These are phyloP conservation scores for Diaporthe eres DNA, from an alignment of 2,329 filamentous ascomycete genomes.

Conservation along the genomic window DNA sequence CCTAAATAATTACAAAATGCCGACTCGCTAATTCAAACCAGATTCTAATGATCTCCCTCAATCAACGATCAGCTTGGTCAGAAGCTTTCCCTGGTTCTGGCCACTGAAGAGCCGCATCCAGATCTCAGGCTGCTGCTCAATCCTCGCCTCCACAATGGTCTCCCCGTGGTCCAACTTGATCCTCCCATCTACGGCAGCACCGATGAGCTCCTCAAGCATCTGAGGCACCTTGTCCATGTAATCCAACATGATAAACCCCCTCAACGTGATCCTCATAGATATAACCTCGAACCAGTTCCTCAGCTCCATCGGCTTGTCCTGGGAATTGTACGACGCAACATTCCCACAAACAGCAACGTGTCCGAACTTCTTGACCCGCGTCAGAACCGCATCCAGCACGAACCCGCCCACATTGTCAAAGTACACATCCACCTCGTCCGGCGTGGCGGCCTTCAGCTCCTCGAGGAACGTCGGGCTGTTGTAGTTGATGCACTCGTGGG, in stretches of 20 bases:
- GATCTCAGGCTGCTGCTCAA: conserved; percentile 49
- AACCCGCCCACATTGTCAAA: conserved; percentile 66
- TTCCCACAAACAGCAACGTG: conserved; percentile 59
- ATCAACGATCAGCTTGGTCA: conserved; percentile 44
- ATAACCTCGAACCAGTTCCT: conserved; percentile 61
- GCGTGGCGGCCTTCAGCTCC: conserved; percentile 61
- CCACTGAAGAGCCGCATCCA: conserved; percentile 49
- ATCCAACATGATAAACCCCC: conserved; percentile 60
- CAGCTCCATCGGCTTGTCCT: conserved; percentile 49
- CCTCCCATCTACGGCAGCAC: conserved; percentile 46
- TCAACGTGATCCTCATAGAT: conserved; percentile 56
- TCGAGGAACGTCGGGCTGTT: conserved; percentile 61
- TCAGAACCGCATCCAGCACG: conserved; percentile 61
- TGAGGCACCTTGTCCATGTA: conserved; percentile 49
- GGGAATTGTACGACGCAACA: conserved; percentile 57
- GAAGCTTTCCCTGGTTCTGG: conserved; percentile 48
- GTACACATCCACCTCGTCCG: conserved; percentile 65
- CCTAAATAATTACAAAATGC: not conserved
- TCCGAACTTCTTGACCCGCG: conserved; percentile 56
- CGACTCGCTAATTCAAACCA: not conserved
- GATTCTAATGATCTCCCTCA: not conserved
- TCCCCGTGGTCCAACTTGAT: conserved; percentile 46
- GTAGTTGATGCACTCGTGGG: conserved; percentile 69
- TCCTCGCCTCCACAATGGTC: conserved; percentile 47
- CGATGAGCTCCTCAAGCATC: conserved; percentile 46